Base-by-base conservation (phyloP, 1,139 yeast genomes). In the Debaryomycetaceae sp. region DNA sequence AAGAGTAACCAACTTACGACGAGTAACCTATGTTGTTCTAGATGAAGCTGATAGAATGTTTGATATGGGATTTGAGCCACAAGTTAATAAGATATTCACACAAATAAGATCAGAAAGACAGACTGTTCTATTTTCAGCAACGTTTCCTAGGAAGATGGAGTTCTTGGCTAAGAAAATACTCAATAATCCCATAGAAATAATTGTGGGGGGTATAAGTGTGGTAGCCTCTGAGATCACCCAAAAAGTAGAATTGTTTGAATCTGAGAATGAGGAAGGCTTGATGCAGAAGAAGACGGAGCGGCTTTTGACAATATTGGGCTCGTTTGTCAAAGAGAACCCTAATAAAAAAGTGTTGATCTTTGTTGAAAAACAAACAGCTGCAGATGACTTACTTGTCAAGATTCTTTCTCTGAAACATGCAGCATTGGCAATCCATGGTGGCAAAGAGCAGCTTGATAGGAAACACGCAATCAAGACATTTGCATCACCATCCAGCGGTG, bases 11-110 rank as follows among this genome's bases (percentile, higher is more conserved):
- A 83, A 81, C 44, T 68, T 92, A 15, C 67, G 68, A 34, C 66
- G 94, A 33, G 80, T 87, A 3, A 83, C 96, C 0, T 89, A 83
- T 58, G 73, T 88, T 15, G 96, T 91, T 0, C 67, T 94, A 43
- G 99, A 94, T 59, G 99, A 94, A 58, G 98, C 98, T 1, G 99
- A 94, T 61, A 68, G 99, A 50, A 83, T 92, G 87, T 91, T 91
- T 65, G 99, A 92, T 61, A 73, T 92, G 78, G 99, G 99, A 1
- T 94, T 94, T 64, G 98, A 89, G 55, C 98, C 98, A 0, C 99
- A 94, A 57, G 91, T 94, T 3, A 81, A 79, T 52, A 87, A 88
- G 53, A 84, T 94, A 22, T 72, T 89, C 53, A 72, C 78, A 24
- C 86, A 86, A 34, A 75, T 88, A 2, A 72, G 98, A 39, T 95